A percentile compares a stretch with the other conserved stretches of the same genome.
phyloP scores from a whole-genome alignment of 2,329 filamentous ascomycete species.

The Exserohilum turcica region DNA sequence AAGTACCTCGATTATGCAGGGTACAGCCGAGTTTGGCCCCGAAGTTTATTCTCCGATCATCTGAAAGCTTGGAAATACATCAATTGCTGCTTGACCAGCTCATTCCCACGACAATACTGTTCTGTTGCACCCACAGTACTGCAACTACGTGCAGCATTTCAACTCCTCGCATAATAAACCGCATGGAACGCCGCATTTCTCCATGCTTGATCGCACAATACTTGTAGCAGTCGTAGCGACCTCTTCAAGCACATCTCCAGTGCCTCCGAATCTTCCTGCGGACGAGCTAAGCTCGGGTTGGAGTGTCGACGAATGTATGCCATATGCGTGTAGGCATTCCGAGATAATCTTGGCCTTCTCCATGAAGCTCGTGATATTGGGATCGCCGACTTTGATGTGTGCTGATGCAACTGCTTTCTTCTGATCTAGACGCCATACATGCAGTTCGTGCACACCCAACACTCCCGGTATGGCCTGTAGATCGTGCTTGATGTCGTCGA shows the following conservation, averaged over 20 bases:
- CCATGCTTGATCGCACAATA: slow-evolving; percentile 32
- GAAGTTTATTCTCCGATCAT: neutral
- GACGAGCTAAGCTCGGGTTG: slow-evolving; percentile 63
- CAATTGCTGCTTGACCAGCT: neutral
- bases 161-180: slow-evolving; percentile 58
- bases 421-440: slow-evolving; percentile 76
- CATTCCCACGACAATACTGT: neutral
- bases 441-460: slow-evolving; percentile 70
- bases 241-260: slow-evolving; percentile 1
- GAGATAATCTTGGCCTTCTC: slow-evolving; percentile 65
- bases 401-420: slow-evolving; percentile 71
- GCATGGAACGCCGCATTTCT: slow-evolving; percentile 60
- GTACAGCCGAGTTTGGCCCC: slow-evolving; percentile 9
- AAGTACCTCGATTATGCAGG: slow-evolving; percentile 1
- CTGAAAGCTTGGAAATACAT: neutral
- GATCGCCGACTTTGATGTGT: slow-evolving; percentile 67
- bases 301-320: slow-evolving; percentile 72
- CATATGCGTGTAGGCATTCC: slow-evolving; percentile 74
- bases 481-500: slow-evolving; percentile 70
- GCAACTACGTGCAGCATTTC: slow-evolving; percentile 50
- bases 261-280: neutral
- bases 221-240: slow-evolving; percentile 18
- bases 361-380: slow-evolving; percentile 63
- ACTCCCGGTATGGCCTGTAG: slow-evolving; percentile 71
- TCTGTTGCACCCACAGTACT: neutral